Evolutionary conservation across 768 basidiomycete species (phyloP).

Genomic region (Suillus hirtellus): DNA sequence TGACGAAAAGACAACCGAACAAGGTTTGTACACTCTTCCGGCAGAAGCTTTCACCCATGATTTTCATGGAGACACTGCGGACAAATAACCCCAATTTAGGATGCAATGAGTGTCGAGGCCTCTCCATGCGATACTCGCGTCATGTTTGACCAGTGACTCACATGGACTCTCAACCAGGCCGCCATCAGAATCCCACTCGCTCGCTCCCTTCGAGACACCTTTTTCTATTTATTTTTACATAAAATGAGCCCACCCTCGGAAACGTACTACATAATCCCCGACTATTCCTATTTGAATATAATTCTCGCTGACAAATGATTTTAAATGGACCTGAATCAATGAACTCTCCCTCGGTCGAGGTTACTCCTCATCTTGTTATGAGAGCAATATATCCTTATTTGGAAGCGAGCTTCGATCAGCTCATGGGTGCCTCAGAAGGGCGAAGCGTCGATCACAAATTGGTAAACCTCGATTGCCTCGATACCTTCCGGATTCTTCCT

Average conservation of each 20-base stretch:
- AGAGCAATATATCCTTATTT: conserved; percentile 16
- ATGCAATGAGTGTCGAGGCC: conserved; percentile 2
- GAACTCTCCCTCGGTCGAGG: conserved; percentile 6
- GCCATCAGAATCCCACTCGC: conserved; percentile 1
- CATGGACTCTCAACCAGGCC: conserved; percentile 1
- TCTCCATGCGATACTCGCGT: conserved; percentile 4
- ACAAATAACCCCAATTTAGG: conserved; percentile 11
- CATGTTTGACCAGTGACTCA: conserved; percentile 5
- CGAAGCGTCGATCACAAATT: conserved; percentile 19
- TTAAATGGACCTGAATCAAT: conserved; percentile 3
- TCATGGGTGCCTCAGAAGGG: conserved; percentile 23
- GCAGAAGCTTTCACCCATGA: conserved; percentile 17
- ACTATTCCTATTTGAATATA: conserved; percentile 9
- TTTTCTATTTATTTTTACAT: conserved; percentile 2
- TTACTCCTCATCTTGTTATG: conserved; percentile 13
- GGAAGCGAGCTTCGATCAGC: conserved; percentile 18
- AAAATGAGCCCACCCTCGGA: conserved; percentile 5
- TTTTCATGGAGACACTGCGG: conserved; percentile 23
- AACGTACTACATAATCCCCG: conserved; percentile 11
- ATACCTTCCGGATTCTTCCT: conserved; percentile 14
- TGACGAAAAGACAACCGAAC: conserved; percentile 14
- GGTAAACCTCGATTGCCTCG: conserved; percentile 17
- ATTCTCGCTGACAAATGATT: neutral
- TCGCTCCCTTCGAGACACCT: neutral
- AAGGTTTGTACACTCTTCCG: conserved; percentile 17